Evolutionary conservation across 164 flowering plant genomes (phyloP).

Genomic region (Saururus chinensis): DNA sequence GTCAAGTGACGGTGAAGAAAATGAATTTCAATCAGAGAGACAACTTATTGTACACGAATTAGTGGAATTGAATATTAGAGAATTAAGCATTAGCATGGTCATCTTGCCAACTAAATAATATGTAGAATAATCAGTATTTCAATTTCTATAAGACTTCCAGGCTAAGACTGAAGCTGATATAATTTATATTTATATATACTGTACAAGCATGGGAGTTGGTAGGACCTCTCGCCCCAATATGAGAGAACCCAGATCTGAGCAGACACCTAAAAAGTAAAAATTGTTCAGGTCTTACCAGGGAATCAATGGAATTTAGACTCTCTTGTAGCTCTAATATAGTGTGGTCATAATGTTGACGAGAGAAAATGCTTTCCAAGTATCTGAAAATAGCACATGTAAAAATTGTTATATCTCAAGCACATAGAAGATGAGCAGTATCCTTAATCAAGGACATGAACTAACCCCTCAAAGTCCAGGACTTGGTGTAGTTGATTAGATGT

Average conservation of each 20-base stretch:
- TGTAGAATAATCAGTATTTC: too few relatives aligned
- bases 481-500: constrained; percentile 47
- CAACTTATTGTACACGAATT: too few relatives aligned
- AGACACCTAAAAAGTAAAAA: not conserved
- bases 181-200: too few relatives aligned
- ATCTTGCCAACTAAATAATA: too few relatives aligned
- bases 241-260: not conserved
- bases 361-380: constrained; percentile 49
- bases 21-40: too few relatives aligned
- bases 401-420: not conserved
- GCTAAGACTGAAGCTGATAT: too few relatives aligned
- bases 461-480: constrained; percentile 82
- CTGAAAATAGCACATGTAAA: constrained; percentile 29
- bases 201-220: not conserved
- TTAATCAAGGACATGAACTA: not conserved
- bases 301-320: constrained; percentile 45
- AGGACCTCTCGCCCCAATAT: not conserved
- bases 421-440: not conserved
- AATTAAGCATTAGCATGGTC: too few relatives aligned
- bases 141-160: too few relatives aligned
- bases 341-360: constrained; percentile 50
- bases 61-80: too few relatives aligned
- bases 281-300: constrained; percentile 32
- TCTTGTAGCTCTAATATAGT: constrained; percentile 40
- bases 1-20: too few relatives aligned